Percentiles rank a stretch among this genome's conserved stretches.
Evolutionary conservation across 1,139 yeast species (phyloP).

Genomic region (Blastobotrys elegans): DNA sequence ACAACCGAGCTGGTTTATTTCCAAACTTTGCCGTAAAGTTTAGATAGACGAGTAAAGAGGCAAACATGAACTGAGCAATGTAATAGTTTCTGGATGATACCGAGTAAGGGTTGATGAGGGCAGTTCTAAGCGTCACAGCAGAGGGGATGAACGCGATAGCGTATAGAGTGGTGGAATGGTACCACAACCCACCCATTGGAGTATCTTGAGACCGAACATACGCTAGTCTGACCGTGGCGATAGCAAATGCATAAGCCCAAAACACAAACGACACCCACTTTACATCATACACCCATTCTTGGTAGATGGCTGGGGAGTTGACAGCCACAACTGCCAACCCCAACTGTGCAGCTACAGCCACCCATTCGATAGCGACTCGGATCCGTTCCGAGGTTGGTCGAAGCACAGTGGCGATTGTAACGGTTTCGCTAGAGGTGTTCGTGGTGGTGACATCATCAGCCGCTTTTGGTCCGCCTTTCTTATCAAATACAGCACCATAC

Average conservation of each 20-base stretch:
- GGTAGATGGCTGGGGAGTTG: conserved; percentile 34
- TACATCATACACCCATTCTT: conserved; percentile 4
- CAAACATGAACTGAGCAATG: conserved; percentile 30
- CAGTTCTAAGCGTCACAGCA: conserved; percentile 60
- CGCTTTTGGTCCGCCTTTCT: conserved; percentile 1
- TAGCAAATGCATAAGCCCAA: conserved; percentile 53
- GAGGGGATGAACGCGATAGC: conserved; percentile 48
- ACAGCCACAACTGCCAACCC: conserved; percentile 32
- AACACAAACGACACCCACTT: conserved; percentile 24
- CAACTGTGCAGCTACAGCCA: conserved; percentile 36
- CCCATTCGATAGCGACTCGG: conserved; percentile 25
- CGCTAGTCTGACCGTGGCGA: conserved; percentile 50
- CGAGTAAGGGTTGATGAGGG: conserved; percentile 46
- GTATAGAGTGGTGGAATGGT: conserved; percentile 58
- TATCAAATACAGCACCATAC: conserved; percentile 18
- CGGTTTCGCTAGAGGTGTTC: conserved; percentile 14
- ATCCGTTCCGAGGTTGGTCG: conserved; percentile 27
- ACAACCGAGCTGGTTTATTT: conserved; percentile 37
- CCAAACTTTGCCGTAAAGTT: conserved; percentile 64
- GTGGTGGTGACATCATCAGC: neutral
- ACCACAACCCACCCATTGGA: conserved; percentile 50
- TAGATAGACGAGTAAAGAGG: conserved; percentile 43
- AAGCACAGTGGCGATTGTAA: conserved; percentile 25
- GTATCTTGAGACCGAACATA: conserved; percentile 36
- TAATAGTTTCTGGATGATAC: conserved; percentile 34